Percentiles rank a stretch among this genome's conserved stretches.
phyloP scores from a whole-genome alignment of 1,284 basidiomycete genomes.

The Cutaneotrichosporon sp. region DNA sequence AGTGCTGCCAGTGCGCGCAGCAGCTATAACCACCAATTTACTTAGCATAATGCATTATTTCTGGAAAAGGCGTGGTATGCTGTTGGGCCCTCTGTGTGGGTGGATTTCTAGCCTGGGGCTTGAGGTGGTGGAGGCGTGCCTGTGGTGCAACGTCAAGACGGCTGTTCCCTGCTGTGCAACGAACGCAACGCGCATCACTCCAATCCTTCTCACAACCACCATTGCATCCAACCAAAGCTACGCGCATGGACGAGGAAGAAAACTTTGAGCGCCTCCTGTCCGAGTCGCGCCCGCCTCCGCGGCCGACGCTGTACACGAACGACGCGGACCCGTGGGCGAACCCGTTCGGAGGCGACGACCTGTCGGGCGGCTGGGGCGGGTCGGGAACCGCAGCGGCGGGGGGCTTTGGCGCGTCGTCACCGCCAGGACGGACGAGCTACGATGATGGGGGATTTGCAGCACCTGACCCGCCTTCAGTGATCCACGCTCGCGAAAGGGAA shows the following conservation, averaged over 20 bases:
- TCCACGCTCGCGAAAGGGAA: conserved; percentile 37
- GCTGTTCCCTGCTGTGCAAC: not conserved
- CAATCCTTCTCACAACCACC: not conserved
- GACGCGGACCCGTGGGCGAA: conserved; percentile 45
- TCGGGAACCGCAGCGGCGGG: not conserved
- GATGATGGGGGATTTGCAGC: not conserved
- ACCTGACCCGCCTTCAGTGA: conserved; percentile 41
- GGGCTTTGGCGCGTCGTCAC: not conserved
- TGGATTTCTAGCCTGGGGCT: not conserved
- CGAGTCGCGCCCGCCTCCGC: conserved; percentile 27
- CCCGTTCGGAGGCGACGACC: conserved; percentile 37
- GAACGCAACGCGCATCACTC: not conserved
- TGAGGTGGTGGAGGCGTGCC: not conserved
- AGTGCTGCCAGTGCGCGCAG: not conserved
- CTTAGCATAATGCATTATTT: conserved; percentile 2
- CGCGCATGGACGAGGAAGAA: conserved; percentile 42
- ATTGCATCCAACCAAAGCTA: not conserved
- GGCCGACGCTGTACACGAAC: conserved; percentile 26
- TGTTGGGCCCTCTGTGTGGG: too few relatives aligned
- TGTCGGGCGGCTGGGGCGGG: conserved; percentile 7
- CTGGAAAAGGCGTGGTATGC: too few relatives aligned
- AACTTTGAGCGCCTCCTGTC: conserved; percentile 40
- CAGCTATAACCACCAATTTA: conserved; percentile 1
- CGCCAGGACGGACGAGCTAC: not conserved
- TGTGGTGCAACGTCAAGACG: not conserved